Conservation (phyloP, 192 early-diverging fungal genomes). For the Phlyctochytrium bullatum region DNA sequence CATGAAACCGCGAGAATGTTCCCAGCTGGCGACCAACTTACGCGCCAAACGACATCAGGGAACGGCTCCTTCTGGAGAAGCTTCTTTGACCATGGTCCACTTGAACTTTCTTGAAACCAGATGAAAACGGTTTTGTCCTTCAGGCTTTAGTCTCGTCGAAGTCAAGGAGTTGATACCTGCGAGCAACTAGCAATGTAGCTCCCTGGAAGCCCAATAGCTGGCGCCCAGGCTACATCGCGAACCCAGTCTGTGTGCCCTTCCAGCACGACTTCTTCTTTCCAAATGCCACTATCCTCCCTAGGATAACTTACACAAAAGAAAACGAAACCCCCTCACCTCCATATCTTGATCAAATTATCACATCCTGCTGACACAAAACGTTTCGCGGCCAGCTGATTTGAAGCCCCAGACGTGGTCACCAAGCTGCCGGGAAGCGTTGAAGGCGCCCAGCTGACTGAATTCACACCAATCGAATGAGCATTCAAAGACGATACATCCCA, state of each 20-base stretch:
- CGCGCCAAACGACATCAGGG: constrained; percentile 96
- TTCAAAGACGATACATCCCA: constrained; percentile 79
- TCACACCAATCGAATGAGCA: constrained; percentile 89
- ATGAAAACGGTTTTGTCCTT: constrained; percentile 93
- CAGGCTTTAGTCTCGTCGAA: neutral
- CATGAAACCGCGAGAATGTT: constrained; percentile 95
- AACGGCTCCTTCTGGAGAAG: constrained; percentile 74
- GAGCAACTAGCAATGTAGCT: constrained; percentile 91
- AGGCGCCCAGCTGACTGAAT: constrained; percentile 94
- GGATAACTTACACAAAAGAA: constrained; percentile 8
- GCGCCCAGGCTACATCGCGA: constrained; percentile 95
- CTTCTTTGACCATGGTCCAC: constrained; percentile 70
- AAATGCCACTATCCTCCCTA: constrained; percentile 74
- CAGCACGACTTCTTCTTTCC: constrained; percentile 76
- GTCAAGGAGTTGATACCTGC: constrained; percentile 49
- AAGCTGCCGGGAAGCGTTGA: constrained; percentile 67
- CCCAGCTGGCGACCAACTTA: constrained; percentile 94
- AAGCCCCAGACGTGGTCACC: constrained; percentile 50
- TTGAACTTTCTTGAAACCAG: constrained; percentile 83
- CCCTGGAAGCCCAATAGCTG: constrained; percentile 86
- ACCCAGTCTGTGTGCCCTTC: constrained; percentile 98
- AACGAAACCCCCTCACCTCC: constrained; percentile 52
- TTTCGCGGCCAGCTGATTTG: constrained; percentile 57
- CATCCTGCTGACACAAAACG: constrained; percentile 92
- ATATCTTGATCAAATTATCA: constrained; percentile 96